A percentile compares a stretch with the other conserved stretches of the same genome.
Evolutionary conservation across 306 rosid species (phyloP).

Genomic region (Glycine soja): DNA sequence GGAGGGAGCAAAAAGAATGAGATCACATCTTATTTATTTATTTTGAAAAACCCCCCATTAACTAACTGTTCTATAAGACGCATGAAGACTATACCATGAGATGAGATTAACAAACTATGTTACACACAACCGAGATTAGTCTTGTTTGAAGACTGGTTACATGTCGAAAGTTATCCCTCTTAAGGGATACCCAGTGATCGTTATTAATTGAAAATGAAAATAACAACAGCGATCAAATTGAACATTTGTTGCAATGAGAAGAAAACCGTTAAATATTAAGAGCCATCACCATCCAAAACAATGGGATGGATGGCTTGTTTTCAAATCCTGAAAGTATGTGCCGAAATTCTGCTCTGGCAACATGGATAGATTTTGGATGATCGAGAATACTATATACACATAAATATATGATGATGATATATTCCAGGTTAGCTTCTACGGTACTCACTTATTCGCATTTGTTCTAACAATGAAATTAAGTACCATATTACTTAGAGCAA

Average conservation of each 20-base stretch:
- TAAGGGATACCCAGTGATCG: constrained; percentile 10
- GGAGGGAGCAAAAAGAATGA: not conserved
- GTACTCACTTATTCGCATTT: constrained; percentile 37
- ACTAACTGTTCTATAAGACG: not conserved
- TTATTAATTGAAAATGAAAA: not conserved
- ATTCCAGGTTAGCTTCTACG: constrained; percentile 39
- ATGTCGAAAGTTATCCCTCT: not conserved
- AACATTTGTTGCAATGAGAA: not conserved
- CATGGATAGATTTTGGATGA: constrained; percentile 30
- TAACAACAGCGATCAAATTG: constrained; percentile 6
- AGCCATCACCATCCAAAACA: not conserved
- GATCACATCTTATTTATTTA: not conserved
- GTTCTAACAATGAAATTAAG: not conserved
- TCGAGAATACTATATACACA: constrained; percentile 35
- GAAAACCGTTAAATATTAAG: constrained; percentile 1
- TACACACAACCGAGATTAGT: not conserved
- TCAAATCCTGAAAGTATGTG: constrained; percentile 11
- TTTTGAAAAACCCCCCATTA: not conserved
- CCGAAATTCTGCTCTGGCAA: constrained; percentile 8
- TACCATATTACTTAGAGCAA: constrained; percentile 17
- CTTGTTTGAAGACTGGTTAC: constrained; percentile 7
- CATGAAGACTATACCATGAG: not conserved
- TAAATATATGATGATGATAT: constrained; percentile 16
- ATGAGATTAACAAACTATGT: constrained; percentile 1
- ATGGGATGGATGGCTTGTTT: not conserved